Percentiles rank a stretch among this genome's conserved stretches.
Evolutionary conservation across 352 stramenopile species (phyloP).

Genomic region (Phytopythium vexans): DNA sequence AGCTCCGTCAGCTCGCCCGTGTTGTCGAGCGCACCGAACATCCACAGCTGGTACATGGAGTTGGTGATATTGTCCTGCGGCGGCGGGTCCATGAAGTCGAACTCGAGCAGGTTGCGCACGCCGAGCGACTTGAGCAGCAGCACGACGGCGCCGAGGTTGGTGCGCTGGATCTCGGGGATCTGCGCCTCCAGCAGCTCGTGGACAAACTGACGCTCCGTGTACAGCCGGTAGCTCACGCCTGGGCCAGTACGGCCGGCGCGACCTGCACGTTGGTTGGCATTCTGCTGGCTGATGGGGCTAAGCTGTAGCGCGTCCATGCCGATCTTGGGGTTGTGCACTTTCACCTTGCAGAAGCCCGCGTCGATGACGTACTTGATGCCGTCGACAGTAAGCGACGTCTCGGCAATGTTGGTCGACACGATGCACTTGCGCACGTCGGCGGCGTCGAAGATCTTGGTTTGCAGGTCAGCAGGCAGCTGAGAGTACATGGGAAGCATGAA

Average conservation of each 20-base stretch:
- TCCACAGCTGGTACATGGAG: slow-evolving; percentile 99
- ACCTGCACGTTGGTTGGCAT: slow-evolving; percentile 96
- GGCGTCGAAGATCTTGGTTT: slow-evolving; percentile 97
- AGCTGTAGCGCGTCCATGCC: slow-evolving; percentile 98
- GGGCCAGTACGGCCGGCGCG: slow-evolving; percentile 90
- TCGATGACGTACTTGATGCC: slow-evolving; percentile 99
- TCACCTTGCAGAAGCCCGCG: slow-evolving; percentile 97
- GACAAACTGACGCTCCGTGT: slow-evolving; percentile 96
- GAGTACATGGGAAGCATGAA: slow-evolving; percentile 99
- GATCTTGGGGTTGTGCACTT: slow-evolving; percentile 99
- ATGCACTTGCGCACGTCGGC: slow-evolving; percentile 96
- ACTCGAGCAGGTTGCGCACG: slow-evolving; percentile 95
- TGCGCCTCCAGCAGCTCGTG: slow-evolving; percentile 98
- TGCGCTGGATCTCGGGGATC: slow-evolving; percentile 98
- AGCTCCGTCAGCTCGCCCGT: slow-evolving; percentile 95
- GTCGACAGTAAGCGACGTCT: slow-evolving; percentile 96
- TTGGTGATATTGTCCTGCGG: slow-evolving; percentile 97
- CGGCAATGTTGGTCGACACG: slow-evolving; percentile 97
- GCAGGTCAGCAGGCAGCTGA: slow-evolving; percentile 96
- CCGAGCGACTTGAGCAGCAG: slow-evolving; percentile 98
- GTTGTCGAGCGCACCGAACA: slow-evolving; percentile 97
- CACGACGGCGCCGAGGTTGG: slow-evolving; percentile 97
- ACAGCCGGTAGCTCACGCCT: slow-evolving; percentile 95
- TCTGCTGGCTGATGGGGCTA: slow-evolving; percentile 95
- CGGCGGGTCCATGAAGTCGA: slow-evolving; percentile 99